phyloP scores from a whole-genome alignment of 2,329 filamentous ascomycete species.

The Phialemoniopsis sp. region DNA sequence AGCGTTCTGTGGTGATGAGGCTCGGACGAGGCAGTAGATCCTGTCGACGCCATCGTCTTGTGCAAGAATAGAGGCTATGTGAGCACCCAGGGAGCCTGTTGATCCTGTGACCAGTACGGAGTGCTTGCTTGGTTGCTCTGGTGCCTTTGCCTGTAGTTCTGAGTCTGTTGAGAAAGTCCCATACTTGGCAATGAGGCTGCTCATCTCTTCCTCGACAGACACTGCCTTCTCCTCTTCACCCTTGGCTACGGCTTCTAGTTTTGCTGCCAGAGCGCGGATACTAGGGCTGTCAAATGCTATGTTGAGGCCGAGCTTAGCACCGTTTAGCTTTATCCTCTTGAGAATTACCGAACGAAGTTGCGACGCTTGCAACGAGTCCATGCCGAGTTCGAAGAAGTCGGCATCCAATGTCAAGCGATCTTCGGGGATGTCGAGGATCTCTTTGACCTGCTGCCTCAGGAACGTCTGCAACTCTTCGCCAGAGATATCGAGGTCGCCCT shows the following conservation, averaged over 20 bases:
- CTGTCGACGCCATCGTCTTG: conserved; percentile 47
- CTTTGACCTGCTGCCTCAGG: conserved; percentile 19
- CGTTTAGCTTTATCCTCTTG: conserved; percentile 42
- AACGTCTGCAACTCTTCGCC: conserved; percentile 24
- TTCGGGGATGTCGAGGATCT: conserved; percentile 22
- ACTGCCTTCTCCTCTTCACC: conserved; percentile 24
- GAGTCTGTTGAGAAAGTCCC: too few relatives aligned
- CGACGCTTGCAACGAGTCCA: conserved; percentile 57
- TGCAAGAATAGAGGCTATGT: conserved; percentile 55
- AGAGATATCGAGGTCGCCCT: neutral
- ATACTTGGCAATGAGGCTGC: conserved; percentile 37
- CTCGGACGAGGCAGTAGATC: conserved; percentile 50
- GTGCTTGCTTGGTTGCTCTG: too few relatives aligned
- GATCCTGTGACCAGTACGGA: conserved; percentile 61
- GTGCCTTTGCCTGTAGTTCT: too few relatives aligned
- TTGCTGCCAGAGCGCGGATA: conserved; percentile 35
- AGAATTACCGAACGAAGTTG: conserved; percentile 48
- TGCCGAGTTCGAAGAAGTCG: conserved; percentile 55
- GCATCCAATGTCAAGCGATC: too few relatives aligned
- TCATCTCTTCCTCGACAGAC: conserved; percentile 36
- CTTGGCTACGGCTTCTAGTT: conserved; percentile 35
- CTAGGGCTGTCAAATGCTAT: conserved; percentile 55
- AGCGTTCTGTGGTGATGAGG: conserved; percentile 18
- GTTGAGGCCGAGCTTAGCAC: conserved; percentile 45
- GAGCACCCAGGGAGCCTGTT: conserved; percentile 61